These are phyloP conservation scores for Aspergillus olivimuriae DNA, from an alignment of 495 filamentous ascomycete species.

Conservation along the genomic window DNA sequence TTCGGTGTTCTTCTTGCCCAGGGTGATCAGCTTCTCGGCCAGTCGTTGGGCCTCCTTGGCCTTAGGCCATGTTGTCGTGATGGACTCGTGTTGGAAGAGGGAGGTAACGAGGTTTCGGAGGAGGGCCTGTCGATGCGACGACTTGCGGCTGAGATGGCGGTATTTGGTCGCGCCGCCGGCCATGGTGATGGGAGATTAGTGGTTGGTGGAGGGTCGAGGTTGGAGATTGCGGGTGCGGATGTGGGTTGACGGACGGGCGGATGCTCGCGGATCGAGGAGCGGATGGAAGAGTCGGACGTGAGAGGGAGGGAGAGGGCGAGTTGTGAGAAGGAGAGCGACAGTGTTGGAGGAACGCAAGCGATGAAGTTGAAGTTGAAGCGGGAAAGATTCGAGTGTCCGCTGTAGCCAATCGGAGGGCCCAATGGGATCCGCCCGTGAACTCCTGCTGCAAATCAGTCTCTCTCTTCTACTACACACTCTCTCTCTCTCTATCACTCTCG, in stretches of 20 bases:
- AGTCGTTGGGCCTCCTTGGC: constrained; percentile 93
- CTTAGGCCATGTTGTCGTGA: constrained; percentile 91
- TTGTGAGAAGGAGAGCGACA: background rate
- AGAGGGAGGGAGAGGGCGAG: background rate
- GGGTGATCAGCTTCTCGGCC: constrained; percentile 87
- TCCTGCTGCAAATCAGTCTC: no score
- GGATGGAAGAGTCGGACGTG: background rate
- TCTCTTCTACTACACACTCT: no score
- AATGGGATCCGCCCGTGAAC: constrained; percentile 19
- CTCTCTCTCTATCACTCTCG: no score
- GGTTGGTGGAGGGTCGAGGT: background rate
- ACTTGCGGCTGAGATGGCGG: constrained; percentile 76
- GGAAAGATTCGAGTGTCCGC: constrained; percentile 34
- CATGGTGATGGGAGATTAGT: constrained; percentile 48
- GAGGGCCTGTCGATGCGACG: constrained; percentile 82
- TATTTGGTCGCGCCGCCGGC: constrained; percentile 79
- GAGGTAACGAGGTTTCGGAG: constrained; percentile 95
- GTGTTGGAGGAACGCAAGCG: constrained; percentile 2
- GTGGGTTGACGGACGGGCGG: background rate
- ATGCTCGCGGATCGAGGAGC: background rate
- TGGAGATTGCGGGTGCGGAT: background rate
- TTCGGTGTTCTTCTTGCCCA: constrained; percentile 86
- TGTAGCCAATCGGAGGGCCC: constrained; percentile 39
- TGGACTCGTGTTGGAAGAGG: constrained; percentile 86
- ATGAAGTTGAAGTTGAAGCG: constrained; percentile 15